These are phyloP conservation scores for Cryptosporidium xiaoi DNA, from an alignment of 169 alveolate genomes.

Conservation along the genomic window DNA sequence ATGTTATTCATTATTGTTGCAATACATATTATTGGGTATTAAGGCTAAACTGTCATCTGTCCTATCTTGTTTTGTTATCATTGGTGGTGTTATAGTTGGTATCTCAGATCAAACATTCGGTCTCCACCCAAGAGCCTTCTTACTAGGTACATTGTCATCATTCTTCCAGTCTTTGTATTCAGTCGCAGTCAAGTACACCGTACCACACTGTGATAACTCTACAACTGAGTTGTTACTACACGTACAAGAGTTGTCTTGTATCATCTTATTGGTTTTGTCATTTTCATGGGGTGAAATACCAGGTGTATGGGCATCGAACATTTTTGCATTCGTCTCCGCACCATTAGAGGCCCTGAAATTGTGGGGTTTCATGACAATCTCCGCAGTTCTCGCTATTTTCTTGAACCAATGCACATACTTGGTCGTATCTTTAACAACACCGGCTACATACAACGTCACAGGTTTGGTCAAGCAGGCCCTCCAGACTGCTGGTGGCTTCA, in stretches of 20 bases:
- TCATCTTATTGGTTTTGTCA: constrained; percentile 42
- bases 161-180: constrained; percentile 73
- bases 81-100: constrained; percentile 70
- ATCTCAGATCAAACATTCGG: constrained; percentile 50
- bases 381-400: constrained; percentile 64
- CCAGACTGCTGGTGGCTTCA: constrained; percentile 73
- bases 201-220: constrained; percentile 74
- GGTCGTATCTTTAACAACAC: constrained; percentile 70
- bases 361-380: constrained; percentile 61
- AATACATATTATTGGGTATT: constrained; percentile 53
- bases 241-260: constrained; percentile 71
- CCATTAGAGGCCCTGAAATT: constrained; percentile 33
- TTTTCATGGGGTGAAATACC: constrained; percentile 55
- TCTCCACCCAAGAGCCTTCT: constrained; percentile 63
- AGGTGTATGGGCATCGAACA: constrained; percentile 22
- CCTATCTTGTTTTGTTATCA: constrained; percentile 59
- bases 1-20: constrained; percentile 60
- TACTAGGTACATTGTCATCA: constrained; percentile 60
- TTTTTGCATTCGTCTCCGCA: constrained; percentile 60
- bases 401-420: constrained; percentile 68
- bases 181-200: constrained; percentile 70
- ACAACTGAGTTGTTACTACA: constrained; percentile 65
- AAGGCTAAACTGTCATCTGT: constrained; percentile 71
- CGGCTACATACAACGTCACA: constrained; percentile 73
- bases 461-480: constrained; percentile 71